phyloP scores from a whole-genome alignment of 805 yeast genomes.

The Starmera pachycereana region DNA sequence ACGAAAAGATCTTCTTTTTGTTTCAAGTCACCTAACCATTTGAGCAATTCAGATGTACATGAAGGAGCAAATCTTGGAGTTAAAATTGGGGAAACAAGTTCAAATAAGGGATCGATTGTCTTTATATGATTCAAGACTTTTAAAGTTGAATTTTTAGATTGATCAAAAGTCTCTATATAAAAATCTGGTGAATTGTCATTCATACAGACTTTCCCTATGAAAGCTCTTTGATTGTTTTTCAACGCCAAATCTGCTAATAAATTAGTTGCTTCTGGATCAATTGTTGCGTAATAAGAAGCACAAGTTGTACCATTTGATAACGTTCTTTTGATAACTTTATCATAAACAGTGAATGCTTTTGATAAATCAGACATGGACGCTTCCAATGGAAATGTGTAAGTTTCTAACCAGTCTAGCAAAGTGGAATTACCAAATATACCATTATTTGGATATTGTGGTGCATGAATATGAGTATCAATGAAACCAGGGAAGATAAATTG shows the following conservation, averaged over 20 bases:
- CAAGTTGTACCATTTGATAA: conserved; percentile 80
- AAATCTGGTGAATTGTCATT: conserved; percentile 69
- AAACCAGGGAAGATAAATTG: conserved; percentile 76
- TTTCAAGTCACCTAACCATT: conserved; percentile 53
- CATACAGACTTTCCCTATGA: conserved; percentile 94
- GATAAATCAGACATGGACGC: conserved; percentile 44
- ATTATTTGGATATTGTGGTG: conserved; percentile 73
- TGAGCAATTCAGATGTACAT: conserved; percentile 56
- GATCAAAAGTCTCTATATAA: conserved; percentile 48
- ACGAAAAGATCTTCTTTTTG: conserved; percentile 43
- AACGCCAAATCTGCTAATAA: conserved; percentile 65
- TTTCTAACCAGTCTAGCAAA: conserved; percentile 78
- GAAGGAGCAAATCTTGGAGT: conserved; percentile 95
- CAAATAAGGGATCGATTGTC: conserved; percentile 40
- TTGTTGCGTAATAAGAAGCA: conserved; percentile 86
- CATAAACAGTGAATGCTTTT: conserved; percentile 54
- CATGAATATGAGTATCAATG: conserved; percentile 76
- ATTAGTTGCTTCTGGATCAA: conserved; percentile 68
- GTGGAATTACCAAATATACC: conserved; percentile 83
- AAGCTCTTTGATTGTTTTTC: conserved; percentile 70
- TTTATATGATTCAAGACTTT: conserved; percentile 48
- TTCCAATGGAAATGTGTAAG: conserved; percentile 87
- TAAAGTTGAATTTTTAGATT: conserved; percentile 42
- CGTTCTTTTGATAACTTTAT: conserved; percentile 58
- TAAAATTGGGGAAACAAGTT: conserved; percentile 57